Evolutionary conservation across 306 rosid species (phyloP).

Genomic region (Sicyos edulis): DNA sequence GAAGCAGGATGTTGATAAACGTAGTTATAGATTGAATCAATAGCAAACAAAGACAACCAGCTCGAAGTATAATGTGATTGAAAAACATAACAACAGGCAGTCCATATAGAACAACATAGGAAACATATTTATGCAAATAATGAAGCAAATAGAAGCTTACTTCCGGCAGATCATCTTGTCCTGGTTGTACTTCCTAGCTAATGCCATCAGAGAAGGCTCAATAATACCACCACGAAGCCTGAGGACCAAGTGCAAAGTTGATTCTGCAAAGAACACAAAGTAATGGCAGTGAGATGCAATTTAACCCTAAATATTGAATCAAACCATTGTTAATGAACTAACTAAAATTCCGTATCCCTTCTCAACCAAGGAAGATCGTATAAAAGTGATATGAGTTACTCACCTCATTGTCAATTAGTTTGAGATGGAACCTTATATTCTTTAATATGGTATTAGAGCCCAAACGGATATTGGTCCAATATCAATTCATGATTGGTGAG

Average conservation of each 20-base stretch:
- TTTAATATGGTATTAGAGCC: no score
- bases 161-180: slow-evolving; percentile 97
- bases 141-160: slow-evolving; percentile 33
- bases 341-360: background rate
- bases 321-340: background rate
- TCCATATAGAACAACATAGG: no score
- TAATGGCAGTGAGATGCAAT: background rate
- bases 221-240: slow-evolving; percentile 99
- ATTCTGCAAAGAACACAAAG: slow-evolving; percentile 41
- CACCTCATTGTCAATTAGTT: no score
- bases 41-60: background rate
- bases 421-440: no score
- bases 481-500: no score
- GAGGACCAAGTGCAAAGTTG: slow-evolving; percentile 92
- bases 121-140: no score
- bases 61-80: background rate
- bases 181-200: slow-evolving; percentile 94
- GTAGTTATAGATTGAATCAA: background rate
- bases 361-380: background rate
- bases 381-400: no score
- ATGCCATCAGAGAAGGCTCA: slow-evolving; percentile 94
- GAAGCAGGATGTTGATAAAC: background rate
- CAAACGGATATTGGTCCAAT: no score
- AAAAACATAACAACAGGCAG: background rate
- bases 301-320: background rate